Base-by-base conservation (phyloP, 2,329 filamentous ascomycete genomes). In the Fusarium sp. region DNA sequence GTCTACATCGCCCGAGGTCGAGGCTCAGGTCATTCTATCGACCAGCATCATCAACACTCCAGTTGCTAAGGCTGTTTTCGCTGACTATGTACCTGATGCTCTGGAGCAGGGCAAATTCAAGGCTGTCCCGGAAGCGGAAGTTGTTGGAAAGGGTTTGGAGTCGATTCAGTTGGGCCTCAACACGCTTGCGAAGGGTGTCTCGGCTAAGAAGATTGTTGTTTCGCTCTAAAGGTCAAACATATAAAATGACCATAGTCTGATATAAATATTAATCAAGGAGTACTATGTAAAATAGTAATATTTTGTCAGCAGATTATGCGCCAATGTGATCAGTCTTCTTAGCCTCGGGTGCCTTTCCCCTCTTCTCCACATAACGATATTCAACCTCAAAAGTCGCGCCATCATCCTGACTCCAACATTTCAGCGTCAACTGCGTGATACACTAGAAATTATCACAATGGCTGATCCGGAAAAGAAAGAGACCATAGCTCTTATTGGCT, bases 401-500 rank as follows among this genome's bases (percentile, higher is more conserved):
- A 14, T 35, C 24, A 26, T 39, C 10, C 40, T 10, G 6, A 24
- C n/a, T 13, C 14, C 5, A 20, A 11, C 8, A 10, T 7, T 37
- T 5, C 17, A n/a, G 4, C 35, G 17, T 11, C 35, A 37, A n/a
- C 9, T n/a, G 30, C 5, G 30, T 15, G 8, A 37, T 17, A 8
- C 10, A 13, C 1, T 6, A 6, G 5, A 20, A 7, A 15, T 2
- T 14, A 4, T 6, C 15, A 24, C 2, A 0, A 54, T 63, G 65
- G 0, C 17, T 4, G 11, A 41, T 3, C 6, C 22, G 3, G 0
- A 17, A 3, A 19, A 20, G 3, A 49, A 48, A 3, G 2, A 70
- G 78, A 68, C 44, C 0, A 65, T 70, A 1, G 44, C 68, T 3
- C 49, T 70, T 8, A 68, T 70, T 3, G 67, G 68, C 0, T 46